Conservation (phyloP, 176 grass and related monocot genomes). For the barley (Hordeum vulgare) region DNA sequence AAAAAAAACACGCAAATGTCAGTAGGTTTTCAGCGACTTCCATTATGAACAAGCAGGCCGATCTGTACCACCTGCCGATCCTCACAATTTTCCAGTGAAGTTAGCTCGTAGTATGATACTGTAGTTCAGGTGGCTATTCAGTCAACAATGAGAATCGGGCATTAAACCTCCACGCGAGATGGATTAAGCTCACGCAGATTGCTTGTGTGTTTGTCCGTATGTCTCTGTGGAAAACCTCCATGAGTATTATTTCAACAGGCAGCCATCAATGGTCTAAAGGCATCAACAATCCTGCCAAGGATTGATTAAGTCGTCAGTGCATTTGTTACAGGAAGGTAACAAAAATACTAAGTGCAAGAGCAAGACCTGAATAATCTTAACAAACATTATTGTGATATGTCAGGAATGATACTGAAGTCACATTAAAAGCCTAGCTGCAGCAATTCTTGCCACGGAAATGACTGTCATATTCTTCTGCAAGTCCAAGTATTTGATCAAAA, state of each 20-base stretch:
- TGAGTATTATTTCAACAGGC: constrained; percentile 23
- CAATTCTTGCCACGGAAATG: background rate
- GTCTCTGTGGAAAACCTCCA: constrained; percentile 17
- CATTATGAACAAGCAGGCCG: constrained; percentile 17
- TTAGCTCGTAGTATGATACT: constrained; percentile 10
- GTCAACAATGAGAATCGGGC: background rate
- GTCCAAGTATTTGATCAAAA: background rate
- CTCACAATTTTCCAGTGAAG: constrained; percentile 4
- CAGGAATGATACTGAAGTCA: background rate
- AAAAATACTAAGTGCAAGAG: background rate
- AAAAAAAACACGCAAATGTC: background rate
- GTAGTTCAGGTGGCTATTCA: background rate
- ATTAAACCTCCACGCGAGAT: background rate
- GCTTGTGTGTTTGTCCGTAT: background rate
- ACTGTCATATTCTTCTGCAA: background rate
- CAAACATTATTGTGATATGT: background rate
- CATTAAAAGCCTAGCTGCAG: background rate
- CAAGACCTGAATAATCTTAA: background rate
- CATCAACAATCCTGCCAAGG: constrained; percentile 27
- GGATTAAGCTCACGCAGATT: background rate
- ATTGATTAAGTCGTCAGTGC: background rate
- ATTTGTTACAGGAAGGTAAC: background rate
- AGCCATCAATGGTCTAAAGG: constrained; percentile 2
- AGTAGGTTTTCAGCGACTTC: background rate
- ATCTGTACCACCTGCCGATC: background rate